Evolutionary conservation across 1,284 basidiomycete species (phyloP).

Genomic region (Grifola frondosa): DNA sequence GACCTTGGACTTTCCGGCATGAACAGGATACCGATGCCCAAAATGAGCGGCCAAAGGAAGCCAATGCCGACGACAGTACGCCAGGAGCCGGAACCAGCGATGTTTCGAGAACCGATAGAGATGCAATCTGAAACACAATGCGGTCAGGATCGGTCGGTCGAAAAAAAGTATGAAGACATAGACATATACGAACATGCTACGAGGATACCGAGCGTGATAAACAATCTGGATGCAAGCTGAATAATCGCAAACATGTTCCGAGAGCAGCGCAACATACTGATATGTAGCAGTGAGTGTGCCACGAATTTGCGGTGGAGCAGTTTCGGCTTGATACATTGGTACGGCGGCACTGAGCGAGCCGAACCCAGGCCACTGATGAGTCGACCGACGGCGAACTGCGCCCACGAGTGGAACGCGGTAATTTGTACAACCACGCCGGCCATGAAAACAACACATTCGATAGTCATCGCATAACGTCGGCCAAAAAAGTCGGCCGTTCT

Average conservation of each 20-base stretch:
- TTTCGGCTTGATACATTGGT: slow-evolving; percentile 78
- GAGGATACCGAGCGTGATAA: slow-evolving; percentile 78
- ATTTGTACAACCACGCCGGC: slow-evolving; percentile 73
- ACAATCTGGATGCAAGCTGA: slow-evolving; percentile 71
- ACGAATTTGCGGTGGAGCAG: slow-evolving; percentile 74
- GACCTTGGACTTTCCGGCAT: slow-evolving; percentile 75
- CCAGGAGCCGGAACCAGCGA: slow-evolving; percentile 57
- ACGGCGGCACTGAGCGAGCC: slow-evolving; percentile 76
- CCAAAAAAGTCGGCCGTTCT: slow-evolving; percentile 69
- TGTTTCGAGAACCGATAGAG: slow-evolving; percentile 53
- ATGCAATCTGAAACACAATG: slow-evolving; percentile 46
- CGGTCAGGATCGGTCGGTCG: slow-evolving; percentile 7
- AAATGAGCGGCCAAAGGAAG: slow-evolving; percentile 66
- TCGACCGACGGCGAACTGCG: slow-evolving; percentile 69
- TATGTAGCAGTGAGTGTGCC: slow-evolving; percentile 58
- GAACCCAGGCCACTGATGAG: slow-evolving; percentile 66
- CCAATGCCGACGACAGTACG: slow-evolving; percentile 69
- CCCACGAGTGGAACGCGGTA: slow-evolving; percentile 49
- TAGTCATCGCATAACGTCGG: slow-evolving; percentile 67
- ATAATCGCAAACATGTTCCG: slow-evolving; percentile 7
- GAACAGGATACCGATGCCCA: slow-evolving; percentile 67
- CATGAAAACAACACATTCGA: slow-evolving; percentile 65
- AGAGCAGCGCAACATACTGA: slow-evolving; percentile 19
- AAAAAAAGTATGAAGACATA: not conserved
- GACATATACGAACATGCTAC: slow-evolving; percentile 54